Percentiles rank a stretch among this genome's conserved stretches.
Evolutionary conservation across 306 rosid genomes (phyloP).

Genomic region (Quercus dentata): DNA sequence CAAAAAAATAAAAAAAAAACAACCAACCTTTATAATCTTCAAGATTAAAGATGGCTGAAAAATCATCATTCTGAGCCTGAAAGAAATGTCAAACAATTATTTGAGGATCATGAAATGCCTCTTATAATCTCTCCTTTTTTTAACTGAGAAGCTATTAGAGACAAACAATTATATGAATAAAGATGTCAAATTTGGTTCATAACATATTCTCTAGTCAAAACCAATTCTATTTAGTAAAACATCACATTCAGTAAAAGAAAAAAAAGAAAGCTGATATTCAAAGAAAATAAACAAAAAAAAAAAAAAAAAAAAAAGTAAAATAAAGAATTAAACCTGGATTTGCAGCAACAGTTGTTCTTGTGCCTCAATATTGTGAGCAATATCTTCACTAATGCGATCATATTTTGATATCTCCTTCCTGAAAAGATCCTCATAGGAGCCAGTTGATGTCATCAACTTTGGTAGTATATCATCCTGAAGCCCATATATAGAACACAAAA

Average conservation of each 20-base stretch:
- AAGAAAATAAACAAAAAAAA: neutral
- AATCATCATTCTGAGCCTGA: conserved; percentile 88
- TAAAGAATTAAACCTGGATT: conserved; percentile 62
- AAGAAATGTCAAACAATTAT: conserved; percentile 29
- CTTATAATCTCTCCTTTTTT: neutral
- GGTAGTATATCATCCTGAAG: conserved; percentile 97
- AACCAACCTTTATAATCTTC: conserved; percentile 92
- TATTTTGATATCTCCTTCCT: conserved; percentile 90
- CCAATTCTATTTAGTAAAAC: neutral
- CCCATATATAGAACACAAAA: conserved; percentile 25
- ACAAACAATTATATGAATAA: conserved; percentile 16
- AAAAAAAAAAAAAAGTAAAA: neutral
- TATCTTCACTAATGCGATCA: conserved; percentile 83
- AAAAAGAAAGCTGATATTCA: neutral
- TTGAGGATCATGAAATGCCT: conserved; percentile 15
- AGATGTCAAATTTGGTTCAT: neutral
- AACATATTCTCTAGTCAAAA: neutral
- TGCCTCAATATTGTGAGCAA: conserved; percentile 87
- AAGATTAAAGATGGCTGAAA: conserved; percentile 77
- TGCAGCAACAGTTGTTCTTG: conserved; percentile 90
- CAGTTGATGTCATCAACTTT: conserved; percentile 96
- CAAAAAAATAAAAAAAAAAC: neutral
- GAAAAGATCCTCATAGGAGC: conserved; percentile 96
- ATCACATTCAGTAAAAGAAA: neutral
- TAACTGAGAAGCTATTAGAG: neutral